These are phyloP conservation scores for Coleophoma crateriformis DNA, from an alignment of 2,329 filamentous ascomycete species.

Conservation along the genomic window DNA sequence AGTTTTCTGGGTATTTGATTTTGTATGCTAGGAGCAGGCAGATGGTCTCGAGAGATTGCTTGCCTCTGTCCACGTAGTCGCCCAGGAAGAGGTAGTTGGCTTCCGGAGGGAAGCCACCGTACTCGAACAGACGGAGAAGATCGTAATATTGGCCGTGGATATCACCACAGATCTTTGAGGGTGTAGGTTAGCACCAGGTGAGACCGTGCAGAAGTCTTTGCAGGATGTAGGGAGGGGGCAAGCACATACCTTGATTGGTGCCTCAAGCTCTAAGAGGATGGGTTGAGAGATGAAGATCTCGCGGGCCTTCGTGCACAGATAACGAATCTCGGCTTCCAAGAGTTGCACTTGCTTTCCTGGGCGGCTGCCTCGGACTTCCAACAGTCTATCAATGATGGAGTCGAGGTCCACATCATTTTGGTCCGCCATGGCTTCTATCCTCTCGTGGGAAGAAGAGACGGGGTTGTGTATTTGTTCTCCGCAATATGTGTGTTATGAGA, in stretches of 20 bases:
- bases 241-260: slow-evolving; percentile 87
- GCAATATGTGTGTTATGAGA: slow-evolving; percentile 14
- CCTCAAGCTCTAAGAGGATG: slow-evolving; percentile 94
- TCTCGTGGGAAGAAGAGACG: slow-evolving; percentile 23
- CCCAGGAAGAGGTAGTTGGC: slow-evolving; percentile 99
- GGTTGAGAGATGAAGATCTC: slow-evolving; percentile 99
- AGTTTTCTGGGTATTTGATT: slow-evolving; percentile 99
- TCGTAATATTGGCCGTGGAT: slow-evolving; percentile 99
- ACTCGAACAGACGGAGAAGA: slow-evolving; percentile 93
- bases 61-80: slow-evolving; percentile 97
- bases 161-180: slow-evolving; percentile 85
- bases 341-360: slow-evolving; percentile 98
- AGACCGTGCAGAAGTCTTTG: too few relatives aligned
- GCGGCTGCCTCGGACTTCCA: slow-evolving; percentile 95
- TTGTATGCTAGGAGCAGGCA: slow-evolving; percentile 96
- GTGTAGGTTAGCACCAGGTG: slow-evolving; percentile 6
- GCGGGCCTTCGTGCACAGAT: slow-evolving; percentile 94
- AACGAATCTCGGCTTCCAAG: slow-evolving; percentile 92
- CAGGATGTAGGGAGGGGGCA: neutral
- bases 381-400: slow-evolving; percentile 96
- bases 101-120: slow-evolving; percentile 95
- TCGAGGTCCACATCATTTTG: slow-evolving; percentile 93
- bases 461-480: slow-evolving; percentile 21
- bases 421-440: slow-evolving; percentile 57
- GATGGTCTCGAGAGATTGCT: slow-evolving; percentile 98